A percentile compares a stretch with the other conserved stretches of the same genome.
Conservation (phyloP, 2,329 filamentous ascomycete species). For the Talaromyces sp. region DNA sequence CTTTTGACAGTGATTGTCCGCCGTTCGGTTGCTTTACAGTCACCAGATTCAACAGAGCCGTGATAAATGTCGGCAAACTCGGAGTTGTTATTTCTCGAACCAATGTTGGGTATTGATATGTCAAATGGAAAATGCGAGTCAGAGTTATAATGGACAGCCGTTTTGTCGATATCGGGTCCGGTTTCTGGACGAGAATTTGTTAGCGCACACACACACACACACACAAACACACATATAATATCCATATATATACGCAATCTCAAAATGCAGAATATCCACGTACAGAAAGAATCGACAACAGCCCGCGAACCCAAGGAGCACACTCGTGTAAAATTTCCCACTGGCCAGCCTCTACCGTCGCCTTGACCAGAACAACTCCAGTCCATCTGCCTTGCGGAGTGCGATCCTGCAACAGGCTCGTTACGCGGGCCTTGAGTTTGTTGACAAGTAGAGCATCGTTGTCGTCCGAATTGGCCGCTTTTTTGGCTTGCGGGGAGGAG, state of each 20-base stretch:
- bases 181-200: slow-evolving; percentile 52
- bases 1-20: slow-evolving; percentile 18
- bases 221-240: too few species aligned
- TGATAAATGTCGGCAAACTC: slow-evolving; percentile 68
- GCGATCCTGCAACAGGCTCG: slow-evolving; percentile 71
- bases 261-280: slow-evolving; percentile 10
- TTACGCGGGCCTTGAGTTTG: slow-evolving; percentile 74
- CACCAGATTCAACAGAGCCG: slow-evolving; percentile 64
- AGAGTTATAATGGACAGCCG: slow-evolving; percentile 71
- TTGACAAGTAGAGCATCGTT: slow-evolving; percentile 69
- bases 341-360: slow-evolving; percentile 73
- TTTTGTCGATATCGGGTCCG: slow-evolving; percentile 69
- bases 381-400: slow-evolving; percentile 70
- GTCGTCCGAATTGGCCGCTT: slow-evolving; percentile 57
- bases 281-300: slow-evolving; percentile 70
- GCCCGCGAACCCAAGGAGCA: slow-evolving; percentile 69
- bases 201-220: background rate
- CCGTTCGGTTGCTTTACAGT: slow-evolving; percentile 38
- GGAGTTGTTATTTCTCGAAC: slow-evolving; percentile 84
- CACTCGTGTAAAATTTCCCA: slow-evolving; percentile 73
- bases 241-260: background rate
- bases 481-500: slow-evolving; percentile 55
- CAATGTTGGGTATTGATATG: slow-evolving; percentile 76
- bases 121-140: slow-evolving; percentile 76
- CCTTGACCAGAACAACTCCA: slow-evolving; percentile 73